These are phyloP conservation scores for Neurospora sp. DNA, from an alignment of 2,329 filamentous ascomycete genomes.

Conservation along the genomic window DNA sequence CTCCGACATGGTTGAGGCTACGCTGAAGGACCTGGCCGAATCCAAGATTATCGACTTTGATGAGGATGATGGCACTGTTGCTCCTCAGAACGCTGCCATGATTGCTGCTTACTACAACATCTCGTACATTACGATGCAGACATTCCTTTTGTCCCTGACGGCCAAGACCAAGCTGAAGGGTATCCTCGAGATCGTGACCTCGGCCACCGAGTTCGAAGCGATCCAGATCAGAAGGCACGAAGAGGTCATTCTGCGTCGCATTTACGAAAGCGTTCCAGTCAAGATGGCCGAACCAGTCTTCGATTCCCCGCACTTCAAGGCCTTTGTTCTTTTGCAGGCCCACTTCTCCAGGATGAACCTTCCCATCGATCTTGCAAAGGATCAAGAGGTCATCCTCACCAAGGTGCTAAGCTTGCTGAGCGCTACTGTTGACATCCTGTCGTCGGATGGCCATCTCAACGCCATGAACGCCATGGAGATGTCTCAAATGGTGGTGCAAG, in stretches of 20 bases:
- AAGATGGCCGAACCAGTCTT: slow-evolving; percentile 83
- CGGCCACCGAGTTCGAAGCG: slow-evolving; percentile 90
- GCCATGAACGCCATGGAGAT: slow-evolving; percentile 99
- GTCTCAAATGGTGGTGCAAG: slow-evolving; percentile 97
- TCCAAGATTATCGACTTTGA: slow-evolving; percentile 95
- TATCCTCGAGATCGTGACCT: slow-evolving; percentile 92
- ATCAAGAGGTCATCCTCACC: slow-evolving; percentile 78
- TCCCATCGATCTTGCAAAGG: slow-evolving; percentile 88
- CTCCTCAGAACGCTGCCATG: slow-evolving; percentile 91
- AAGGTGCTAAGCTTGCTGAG: slow-evolving; percentile 83
- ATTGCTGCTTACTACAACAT: slow-evolving; percentile 99
- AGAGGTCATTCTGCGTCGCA: slow-evolving; percentile 73
- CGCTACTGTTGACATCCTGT: slow-evolving; percentile 88
- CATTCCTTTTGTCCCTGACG: slow-evolving; percentile 83
- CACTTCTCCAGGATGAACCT: slow-evolving; percentile 97
- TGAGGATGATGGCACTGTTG: slow-evolving; percentile 82
- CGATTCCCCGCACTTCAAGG: slow-evolving; percentile 96
- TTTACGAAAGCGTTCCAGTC: slow-evolving; percentile 89
- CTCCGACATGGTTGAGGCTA: slow-evolving; percentile 89
- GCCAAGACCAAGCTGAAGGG: slow-evolving; percentile 91
- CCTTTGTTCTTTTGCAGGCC: slow-evolving; percentile 91
- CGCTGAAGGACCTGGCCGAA: slow-evolving; percentile 79
- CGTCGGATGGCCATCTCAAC: slow-evolving; percentile 90
- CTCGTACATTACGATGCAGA: slow-evolving; percentile 98
- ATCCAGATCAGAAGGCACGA: slow-evolving; percentile 94